These are phyloP conservation scores for Colletotrichum sansevieriae DNA, from an alignment of 2,329 filamentous ascomycete genomes.

Conservation along the genomic window DNA sequence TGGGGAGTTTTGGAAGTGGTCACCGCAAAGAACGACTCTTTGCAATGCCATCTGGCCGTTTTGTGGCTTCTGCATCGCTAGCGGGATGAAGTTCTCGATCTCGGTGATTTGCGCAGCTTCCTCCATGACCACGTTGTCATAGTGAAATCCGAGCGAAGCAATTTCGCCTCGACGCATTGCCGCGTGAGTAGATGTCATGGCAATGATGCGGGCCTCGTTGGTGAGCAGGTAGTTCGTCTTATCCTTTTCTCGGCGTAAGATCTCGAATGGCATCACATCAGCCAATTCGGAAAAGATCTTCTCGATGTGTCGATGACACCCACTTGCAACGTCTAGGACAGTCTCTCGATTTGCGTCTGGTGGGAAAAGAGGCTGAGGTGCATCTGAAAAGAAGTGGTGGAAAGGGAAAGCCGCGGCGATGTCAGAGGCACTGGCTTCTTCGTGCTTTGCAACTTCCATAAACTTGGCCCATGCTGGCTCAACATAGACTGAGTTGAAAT, in stretches of 20 bases:
- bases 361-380: constrained; percentile 88
- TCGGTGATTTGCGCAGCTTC: constrained; percentile 98
- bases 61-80: constrained; percentile 88
- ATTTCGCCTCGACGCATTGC: constrained; percentile 95
- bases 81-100: constrained; percentile 94
- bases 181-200: constrained; percentile 98
- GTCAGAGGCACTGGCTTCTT: constrained; percentile 68
- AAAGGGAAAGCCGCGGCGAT: constrained; percentile 87
- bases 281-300: constrained; percentile 94
- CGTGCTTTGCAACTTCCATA: constrained; percentile 67
- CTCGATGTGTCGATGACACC: constrained; percentile 89
- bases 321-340: constrained; percentile 81
- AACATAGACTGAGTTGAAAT: constrained; percentile 95
- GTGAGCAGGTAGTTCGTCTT: constrained; percentile 96
- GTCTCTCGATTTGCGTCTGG: constrained; percentile 72
- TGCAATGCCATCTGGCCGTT: constrained; percentile 82
- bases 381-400: constrained; percentile 86
- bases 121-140: constrained; percentile 98
- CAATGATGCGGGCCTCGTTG: constrained; percentile 96
- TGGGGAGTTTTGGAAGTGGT: constrained; percentile 96
- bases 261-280: constrained; percentile 95
- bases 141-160: constrained; percentile 90
- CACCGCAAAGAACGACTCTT: constrained; percentile 91
- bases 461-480: constrained; percentile 91
- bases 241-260: constrained; percentile 87